phyloP scores from a whole-genome alignment of 2,329 filamentous ascomycete species.

The Talaromyces funiculosus region DNA sequence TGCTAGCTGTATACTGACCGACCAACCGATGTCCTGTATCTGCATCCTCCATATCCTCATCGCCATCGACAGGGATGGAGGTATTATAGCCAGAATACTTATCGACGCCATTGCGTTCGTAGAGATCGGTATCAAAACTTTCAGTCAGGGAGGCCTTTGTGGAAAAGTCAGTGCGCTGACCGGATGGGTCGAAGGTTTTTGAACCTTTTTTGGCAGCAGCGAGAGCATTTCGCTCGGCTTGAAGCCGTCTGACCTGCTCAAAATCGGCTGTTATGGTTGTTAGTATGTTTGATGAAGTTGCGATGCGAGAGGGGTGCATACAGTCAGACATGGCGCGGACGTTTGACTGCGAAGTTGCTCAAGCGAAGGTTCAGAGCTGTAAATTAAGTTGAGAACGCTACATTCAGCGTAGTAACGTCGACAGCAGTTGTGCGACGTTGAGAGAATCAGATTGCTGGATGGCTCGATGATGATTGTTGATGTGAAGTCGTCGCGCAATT shows the following conservation, averaged over 20 bases:
- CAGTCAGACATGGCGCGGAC: constrained; percentile 43
- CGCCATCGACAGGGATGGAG: constrained; percentile 74
- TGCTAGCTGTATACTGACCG: constrained; percentile 92
- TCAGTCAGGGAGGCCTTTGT: constrained; percentile 91
- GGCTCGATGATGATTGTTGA: constrained; percentile 1
- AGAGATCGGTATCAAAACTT: constrained; percentile 76
- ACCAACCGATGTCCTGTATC: constrained; percentile 74
- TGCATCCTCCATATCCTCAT: constrained; percentile 71
- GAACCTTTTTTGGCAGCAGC: constrained; percentile 73
- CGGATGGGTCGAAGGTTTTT: constrained; percentile 69
- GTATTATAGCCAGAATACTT: constrained; percentile 86
- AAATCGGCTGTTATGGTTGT: constrained; percentile 60
- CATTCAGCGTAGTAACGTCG: constrained; percentile 32
- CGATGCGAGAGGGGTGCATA: constrained; percentile 23
- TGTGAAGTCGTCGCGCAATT: constrained; percentile 10
- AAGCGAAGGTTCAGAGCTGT: constrained; percentile 24
- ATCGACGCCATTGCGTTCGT: constrained; percentile 70
- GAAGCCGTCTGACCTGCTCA: constrained; percentile 77
- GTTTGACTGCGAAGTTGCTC: constrained; percentile 16
- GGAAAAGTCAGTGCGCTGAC: constrained; percentile 74
- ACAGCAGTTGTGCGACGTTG: constrained; percentile 25
- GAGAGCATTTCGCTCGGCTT: constrained; percentile 84
- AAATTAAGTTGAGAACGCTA: constrained; percentile 26
- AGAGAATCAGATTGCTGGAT: constrained; percentile 2
- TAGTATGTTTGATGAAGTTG: constrained; percentile 18